Percentiles rank a stretch among this genome's conserved stretches.
phyloP scores from a whole-genome alignment of 768 basidiomycete species.

The Panellus pusillus region DNA sequence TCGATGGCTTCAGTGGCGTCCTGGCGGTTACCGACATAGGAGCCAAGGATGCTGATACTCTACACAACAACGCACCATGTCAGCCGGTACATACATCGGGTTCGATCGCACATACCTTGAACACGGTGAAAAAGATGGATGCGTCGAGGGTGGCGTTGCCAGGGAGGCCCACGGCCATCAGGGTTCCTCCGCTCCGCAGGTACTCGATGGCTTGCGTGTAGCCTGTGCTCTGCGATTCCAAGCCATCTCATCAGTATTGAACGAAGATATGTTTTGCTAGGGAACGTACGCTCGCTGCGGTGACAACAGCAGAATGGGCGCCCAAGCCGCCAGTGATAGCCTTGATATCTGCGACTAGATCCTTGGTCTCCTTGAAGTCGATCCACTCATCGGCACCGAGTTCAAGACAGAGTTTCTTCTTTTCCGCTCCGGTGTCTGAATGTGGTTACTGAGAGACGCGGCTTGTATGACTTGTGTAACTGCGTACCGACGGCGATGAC shows the following conservation, averaged over 20 bases:
- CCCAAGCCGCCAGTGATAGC: conserved; percentile 65
- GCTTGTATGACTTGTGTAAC: not conserved
- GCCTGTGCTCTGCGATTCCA: conserved; percentile 30
- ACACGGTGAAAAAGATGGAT: conserved; percentile 71
- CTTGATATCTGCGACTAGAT: conserved; percentile 66
- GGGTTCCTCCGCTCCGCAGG: conserved; percentile 65
- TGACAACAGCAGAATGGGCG: conserved; percentile 69
- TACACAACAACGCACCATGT: conserved; percentile 34
- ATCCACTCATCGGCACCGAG: conserved; percentile 79
- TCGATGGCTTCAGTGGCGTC: conserved; percentile 81
- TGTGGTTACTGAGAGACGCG: not conserved
- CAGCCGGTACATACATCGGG: not conserved
- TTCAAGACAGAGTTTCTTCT: conserved; percentile 55
- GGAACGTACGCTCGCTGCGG: conserved; percentile 47
- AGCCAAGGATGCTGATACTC: conserved; percentile 57
- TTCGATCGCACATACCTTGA: conserved; percentile 41
- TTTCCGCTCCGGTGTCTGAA: conserved; percentile 72
- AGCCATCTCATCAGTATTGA: not conserved
- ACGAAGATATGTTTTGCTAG: not conserved
- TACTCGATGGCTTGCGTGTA: conserved; percentile 69
- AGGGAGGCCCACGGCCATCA: conserved; percentile 82
- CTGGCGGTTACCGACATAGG: conserved; percentile 71
- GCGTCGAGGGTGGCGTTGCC: conserved; percentile 57
- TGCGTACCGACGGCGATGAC: conserved; percentile 69
- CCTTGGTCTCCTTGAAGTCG: conserved; percentile 70